phyloP scores from a whole-genome alignment of 192 early-diverging fungal genomes.

The Gaertneriomyces semiglobifer region DNA sequence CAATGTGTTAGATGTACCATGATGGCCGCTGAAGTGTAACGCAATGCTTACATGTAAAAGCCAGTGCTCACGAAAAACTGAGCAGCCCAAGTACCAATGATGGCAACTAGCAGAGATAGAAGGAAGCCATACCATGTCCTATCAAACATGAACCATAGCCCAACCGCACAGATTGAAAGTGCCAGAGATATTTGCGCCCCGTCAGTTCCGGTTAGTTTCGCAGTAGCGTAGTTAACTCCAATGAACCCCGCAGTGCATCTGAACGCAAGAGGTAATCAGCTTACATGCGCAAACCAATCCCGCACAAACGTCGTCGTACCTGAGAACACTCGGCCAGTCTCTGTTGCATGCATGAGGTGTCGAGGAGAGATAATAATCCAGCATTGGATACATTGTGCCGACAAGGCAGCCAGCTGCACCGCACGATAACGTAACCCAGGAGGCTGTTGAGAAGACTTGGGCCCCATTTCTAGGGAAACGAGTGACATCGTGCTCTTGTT shows the following conservation, averaged over 20 bases:
- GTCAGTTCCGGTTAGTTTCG: conserved; percentile 61
- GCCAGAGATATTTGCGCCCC: conserved; percentile 59
- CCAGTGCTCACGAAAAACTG: conserved; percentile 57
- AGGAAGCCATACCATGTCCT: conserved; percentile 64
- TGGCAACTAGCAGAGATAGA: conserved; percentile 49
- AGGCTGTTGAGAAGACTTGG: conserved; percentile 51
- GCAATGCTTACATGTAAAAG: conserved; percentile 51
- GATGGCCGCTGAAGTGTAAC: neutral
- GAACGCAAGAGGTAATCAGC: neutral
- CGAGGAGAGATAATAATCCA: conserved; percentile 45
- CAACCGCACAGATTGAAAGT: conserved; percentile 54
- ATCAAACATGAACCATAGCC: conserved; percentile 72
- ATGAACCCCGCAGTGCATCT: conserved; percentile 38
- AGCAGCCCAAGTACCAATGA: conserved; percentile 58
- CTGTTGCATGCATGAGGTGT: conserved; percentile 39
- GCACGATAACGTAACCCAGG: conserved; percentile 62
- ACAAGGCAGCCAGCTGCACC: conserved; percentile 56
- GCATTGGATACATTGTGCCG: conserved; percentile 58
- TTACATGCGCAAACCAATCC: neutral
- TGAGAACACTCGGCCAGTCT: conserved; percentile 56
- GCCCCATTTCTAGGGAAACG: conserved; percentile 41
- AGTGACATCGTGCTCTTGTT: conserved; percentile 56
- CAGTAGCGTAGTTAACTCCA: conserved; percentile 60
- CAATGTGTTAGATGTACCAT: neutral
- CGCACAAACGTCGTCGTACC: conserved; percentile 33